Evolutionary conservation across 192 early-diverging fungal species (phyloP).

Genomic region (Diversispora epigaea): DNA sequence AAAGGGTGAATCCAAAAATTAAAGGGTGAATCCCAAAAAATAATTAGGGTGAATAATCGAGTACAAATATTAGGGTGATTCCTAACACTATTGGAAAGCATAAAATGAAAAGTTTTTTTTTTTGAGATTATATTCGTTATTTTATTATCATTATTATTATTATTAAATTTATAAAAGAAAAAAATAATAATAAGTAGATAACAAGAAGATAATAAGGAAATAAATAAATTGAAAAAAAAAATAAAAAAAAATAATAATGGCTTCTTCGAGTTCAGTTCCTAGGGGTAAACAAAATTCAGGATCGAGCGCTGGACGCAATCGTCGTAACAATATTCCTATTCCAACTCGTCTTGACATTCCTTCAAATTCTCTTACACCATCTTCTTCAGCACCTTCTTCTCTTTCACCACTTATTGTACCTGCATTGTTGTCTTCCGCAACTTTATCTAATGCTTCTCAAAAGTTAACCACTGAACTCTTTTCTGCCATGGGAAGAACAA

Average conservation of each 20-base stretch:
- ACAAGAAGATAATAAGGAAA: no score
- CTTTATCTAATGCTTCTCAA: background rate
- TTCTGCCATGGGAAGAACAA: slow-evolving; percentile 4
- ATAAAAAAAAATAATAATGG: background rate
- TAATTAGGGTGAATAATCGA: no score
- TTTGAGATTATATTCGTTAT: no score
- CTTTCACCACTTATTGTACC: slow-evolving; percentile 31
- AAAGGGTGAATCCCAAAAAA: no score
- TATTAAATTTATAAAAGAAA: no score
- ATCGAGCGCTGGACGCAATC: background rate
- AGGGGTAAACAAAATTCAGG: slow-evolving; percentile 8
- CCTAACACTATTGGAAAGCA: no score
- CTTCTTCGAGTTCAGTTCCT: background rate
- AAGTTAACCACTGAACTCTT: slow-evolving; percentile 1
- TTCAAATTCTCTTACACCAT: slow-evolving; percentile 11
- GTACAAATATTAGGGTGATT: no score
- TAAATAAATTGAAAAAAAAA: background rate
- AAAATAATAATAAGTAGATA: no score
- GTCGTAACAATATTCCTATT: slow-evolving; percentile 18
- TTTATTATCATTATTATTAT: no score
- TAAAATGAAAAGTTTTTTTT: no score
- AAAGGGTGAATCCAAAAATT: no score
- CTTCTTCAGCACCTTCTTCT: slow-evolving; percentile 28
- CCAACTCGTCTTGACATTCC: slow-evolving; percentile 28
- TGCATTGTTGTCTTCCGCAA: background rate